Base-by-base conservation (phyloP, 202 grass and related monocot genomes). In the Schoenoplectus triqueter region DNA sequence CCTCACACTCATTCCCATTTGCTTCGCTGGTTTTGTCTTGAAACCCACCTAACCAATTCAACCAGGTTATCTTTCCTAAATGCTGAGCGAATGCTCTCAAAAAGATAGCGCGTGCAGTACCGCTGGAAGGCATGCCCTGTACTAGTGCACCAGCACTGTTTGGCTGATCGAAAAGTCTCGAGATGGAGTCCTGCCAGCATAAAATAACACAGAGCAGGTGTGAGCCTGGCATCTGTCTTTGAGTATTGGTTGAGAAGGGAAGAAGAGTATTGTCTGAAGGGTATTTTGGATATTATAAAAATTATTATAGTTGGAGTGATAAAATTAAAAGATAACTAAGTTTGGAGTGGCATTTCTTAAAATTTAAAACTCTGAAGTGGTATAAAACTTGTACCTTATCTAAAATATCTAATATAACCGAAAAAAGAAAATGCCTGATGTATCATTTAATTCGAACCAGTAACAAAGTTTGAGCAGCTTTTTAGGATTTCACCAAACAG, bases 161-260 rank as follows among this genome's bases (percentile, higher is more conserved):
- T 57, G 69, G 74, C 5, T 73, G 63, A 22, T 64, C 50, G 31
- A 87, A 80, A 15, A 81, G 9, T 5, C 18, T 70, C 67, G 41
- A 40, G 5, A 81, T 82, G 50, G 49, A 66, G 21, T 59, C 67
- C 7, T 82, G 66, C 7, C n/a, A 31, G 7, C 73, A 47, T 10
- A 50, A 86, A 59, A 86, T 80, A 39, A 85, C 84, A 86, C 75
- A 81, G 10, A 86, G 67, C 1, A 21, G 59, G 54, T 41, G 39
- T 80, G 5, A 5, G 48, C 41, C 65, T 57, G 66, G 55, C 65
- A 86, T 22, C 15, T 72, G 31, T 31, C 31, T 31, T 31, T 31
- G 31, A 31, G 31, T 31, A 31, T 31, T 31, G 31, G 31, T 31
- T 31, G 31, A 31, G 31, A 31, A 31, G 31, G 31, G 31, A 31